phyloP scores from a whole-genome alignment of 2,329 filamentous ascomycete species.

The Xylariaceae sp. region DNA sequence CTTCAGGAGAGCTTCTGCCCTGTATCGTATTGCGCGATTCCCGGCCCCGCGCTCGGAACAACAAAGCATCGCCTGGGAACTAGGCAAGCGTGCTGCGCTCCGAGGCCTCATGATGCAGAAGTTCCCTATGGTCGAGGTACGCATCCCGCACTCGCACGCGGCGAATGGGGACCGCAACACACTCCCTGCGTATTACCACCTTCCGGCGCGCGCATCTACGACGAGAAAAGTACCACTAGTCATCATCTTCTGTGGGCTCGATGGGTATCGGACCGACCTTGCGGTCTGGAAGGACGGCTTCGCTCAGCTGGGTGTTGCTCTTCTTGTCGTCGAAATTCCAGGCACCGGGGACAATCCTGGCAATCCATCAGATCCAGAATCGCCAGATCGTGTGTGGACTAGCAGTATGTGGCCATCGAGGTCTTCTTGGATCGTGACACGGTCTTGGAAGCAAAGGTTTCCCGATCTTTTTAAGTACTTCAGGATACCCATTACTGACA shows the following conservation, averaged over 20 bases:
- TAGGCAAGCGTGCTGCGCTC: conserved; percentile 31
- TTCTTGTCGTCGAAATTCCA: conserved; percentile 52
- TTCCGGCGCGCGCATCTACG: conserved; percentile 24
- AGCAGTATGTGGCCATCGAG: conserved; percentile 26
- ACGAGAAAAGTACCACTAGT: conserved; percentile 25
- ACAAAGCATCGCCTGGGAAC: conserved; percentile 30
- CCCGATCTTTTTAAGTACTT: background rate
- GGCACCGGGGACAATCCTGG: conserved; percentile 56
- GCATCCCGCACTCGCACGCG: conserved; percentile 31
- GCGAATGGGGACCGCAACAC: conserved; percentile 23
- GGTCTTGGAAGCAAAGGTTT: background rate
- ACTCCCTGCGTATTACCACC: conserved; percentile 31
- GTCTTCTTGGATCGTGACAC: background rate
- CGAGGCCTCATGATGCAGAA: conserved; percentile 29
- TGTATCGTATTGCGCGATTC: conserved; percentile 37
- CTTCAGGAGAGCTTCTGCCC: conserved; percentile 31
- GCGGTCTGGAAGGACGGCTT: conserved; percentile 35
- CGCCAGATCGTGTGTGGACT: conserved; percentile 50
- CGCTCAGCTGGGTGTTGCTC: conserved; percentile 43
- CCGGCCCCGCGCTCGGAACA: conserved; percentile 32
- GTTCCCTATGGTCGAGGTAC: conserved; percentile 30
- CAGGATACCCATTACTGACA: background rate
- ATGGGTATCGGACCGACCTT: conserved; percentile 34
- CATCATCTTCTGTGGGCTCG: conserved; percentile 31
- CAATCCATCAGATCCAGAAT: conserved; percentile 40